Evolutionary conservation across 129 eudicot species (phyloP).

Genomic region (Ambrosia trifida): DNA sequence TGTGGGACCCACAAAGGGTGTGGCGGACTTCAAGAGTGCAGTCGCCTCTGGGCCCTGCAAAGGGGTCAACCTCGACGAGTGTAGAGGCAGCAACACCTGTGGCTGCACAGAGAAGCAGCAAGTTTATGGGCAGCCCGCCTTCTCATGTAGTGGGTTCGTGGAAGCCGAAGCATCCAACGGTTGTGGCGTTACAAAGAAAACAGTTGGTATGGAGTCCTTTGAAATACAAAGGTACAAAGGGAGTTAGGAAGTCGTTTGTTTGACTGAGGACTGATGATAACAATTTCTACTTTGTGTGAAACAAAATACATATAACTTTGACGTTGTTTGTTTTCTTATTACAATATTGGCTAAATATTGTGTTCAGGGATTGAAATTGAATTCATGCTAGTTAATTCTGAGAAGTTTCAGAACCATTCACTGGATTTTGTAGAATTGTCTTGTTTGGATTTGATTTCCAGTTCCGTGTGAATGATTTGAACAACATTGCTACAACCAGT

Average conservation of each 20-base stretch:
- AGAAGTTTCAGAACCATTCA: background rate
- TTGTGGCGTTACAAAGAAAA: conserved; percentile 72
- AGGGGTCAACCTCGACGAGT: conserved; percentile 9
- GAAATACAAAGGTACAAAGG: conserved; percentile 45
- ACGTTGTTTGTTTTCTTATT: background rate
- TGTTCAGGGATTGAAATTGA: background rate
- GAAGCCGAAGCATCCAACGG: conserved; percentile 91
- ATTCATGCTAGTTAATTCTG: background rate
- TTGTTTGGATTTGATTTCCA: background rate
- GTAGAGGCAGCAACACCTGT: conserved; percentile 56
- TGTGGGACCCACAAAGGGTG: conserved; percentile 72
- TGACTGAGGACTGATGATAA: background rate
- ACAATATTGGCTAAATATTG: background rate
- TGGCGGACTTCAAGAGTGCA: conserved; percentile 53
- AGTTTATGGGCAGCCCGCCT: conserved; percentile 80
- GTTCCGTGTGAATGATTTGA: background rate
- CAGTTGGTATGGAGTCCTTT: conserved; percentile 82
- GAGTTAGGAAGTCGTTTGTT: conserved; percentile 53
- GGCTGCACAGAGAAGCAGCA: conserved; percentile 56
- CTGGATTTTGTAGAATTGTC: background rate
- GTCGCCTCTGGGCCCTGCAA: conserved; percentile 46
- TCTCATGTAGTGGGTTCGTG: conserved; percentile 61
- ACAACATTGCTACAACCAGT: too few relatives aligned
- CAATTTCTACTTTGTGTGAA: background rate
- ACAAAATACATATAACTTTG: background rate